Percentiles rank a stretch among this genome's conserved stretches.
Conservation (phyloP, 1,284 basidiomycete species). For the Marasmius oreades region DNA sequence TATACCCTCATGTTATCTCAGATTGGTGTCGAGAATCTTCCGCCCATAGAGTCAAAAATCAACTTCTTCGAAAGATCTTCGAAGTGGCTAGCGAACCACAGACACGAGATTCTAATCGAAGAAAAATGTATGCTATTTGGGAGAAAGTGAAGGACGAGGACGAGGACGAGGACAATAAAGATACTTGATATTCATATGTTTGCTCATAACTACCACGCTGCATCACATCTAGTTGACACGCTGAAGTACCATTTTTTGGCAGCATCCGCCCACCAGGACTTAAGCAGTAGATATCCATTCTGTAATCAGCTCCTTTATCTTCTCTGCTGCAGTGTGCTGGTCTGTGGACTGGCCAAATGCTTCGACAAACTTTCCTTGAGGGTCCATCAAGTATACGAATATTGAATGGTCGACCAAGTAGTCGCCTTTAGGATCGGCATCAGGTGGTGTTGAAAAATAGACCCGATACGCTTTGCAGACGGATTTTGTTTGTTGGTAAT, state of each 20-base stretch:
- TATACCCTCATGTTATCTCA: slow-evolving; percentile 39
- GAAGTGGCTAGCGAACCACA: slow-evolving; percentile 71
- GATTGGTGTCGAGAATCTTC: slow-evolving; percentile 45
- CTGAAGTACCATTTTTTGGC: not conserved
- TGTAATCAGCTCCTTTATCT: slow-evolving; percentile 55
- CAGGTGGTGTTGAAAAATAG: slow-evolving; percentile 96
- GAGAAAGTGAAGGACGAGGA: slow-evolving; percentile 53
- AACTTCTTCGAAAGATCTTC: slow-evolving; percentile 67
- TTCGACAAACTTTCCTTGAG: slow-evolving; percentile 91
- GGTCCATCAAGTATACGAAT: slow-evolving; percentile 99
- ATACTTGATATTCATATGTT: not conserved
- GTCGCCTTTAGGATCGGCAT: slow-evolving; percentile 83
- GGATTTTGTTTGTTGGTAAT: slow-evolving; percentile 83
- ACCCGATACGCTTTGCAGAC: slow-evolving; percentile 96
- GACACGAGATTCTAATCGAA: slow-evolving; percentile 74
- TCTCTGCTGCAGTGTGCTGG: slow-evolving; percentile 65
- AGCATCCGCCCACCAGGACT: not conserved
- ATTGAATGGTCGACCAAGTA: slow-evolving; percentile 98
- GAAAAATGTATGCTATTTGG: slow-evolving; percentile 83
- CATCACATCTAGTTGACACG: not conserved
- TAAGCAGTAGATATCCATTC: slow-evolving; percentile 35
- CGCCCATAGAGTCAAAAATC: slow-evolving; percentile 46
- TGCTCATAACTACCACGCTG: not conserved
- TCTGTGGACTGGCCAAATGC: slow-evolving; percentile 89
- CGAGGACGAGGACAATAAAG: slow-evolving; percentile 23